A percentile compares a stretch with the other conserved stretches of the same genome.
Evolutionary conservation across 352 stramenopile genomes (phyloP).

Genomic region (Phytophthora melonis): DNA sequence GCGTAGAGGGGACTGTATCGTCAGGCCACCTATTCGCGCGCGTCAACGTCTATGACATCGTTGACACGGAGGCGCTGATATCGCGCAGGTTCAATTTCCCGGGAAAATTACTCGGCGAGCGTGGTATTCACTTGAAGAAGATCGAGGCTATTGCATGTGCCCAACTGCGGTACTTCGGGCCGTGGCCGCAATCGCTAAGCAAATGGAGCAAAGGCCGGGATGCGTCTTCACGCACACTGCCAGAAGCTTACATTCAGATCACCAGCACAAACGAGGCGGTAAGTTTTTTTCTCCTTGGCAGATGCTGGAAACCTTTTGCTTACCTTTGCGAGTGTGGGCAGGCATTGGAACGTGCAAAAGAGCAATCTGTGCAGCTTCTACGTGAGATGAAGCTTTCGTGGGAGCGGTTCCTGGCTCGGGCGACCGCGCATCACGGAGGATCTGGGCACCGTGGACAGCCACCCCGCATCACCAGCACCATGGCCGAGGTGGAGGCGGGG

Average conservation of each 20-base stretch:
- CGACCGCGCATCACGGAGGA: constrained; percentile 10
- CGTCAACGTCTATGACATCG: constrained; percentile 48
- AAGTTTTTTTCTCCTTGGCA: constrained; percentile 4
- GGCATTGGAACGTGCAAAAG: constrained; percentile 52
- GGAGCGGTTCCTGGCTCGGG: constrained; percentile 49
- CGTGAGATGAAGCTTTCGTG: constrained; percentile 67
- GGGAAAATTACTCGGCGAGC: constrained; percentile 67
- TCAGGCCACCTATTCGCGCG: constrained; percentile 41
- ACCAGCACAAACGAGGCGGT: constrained; percentile 62
- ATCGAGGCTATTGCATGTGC: constrained; percentile 64
- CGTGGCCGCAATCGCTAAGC: constrained; percentile 38
- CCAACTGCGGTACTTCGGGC: constrained; percentile 64
- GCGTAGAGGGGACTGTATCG: constrained; percentile 27
- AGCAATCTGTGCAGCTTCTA: constrained; percentile 57
- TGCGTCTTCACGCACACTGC: constrained; percentile 15
- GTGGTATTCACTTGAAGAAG: constrained; percentile 72
- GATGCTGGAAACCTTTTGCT: constrained; percentile 4
- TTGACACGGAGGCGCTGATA: constrained; percentile 51
- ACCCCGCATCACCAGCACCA: constrained; percentile 31
- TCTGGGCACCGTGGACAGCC: constrained; percentile 19
- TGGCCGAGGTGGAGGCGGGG: constrained; percentile 11
- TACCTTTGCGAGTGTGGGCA: constrained; percentile 22
- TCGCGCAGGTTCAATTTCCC: constrained; percentile 75
- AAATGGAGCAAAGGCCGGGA: constrained; percentile 35
- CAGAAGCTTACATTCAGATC: constrained; percentile 62